A percentile compares a stretch with the other conserved stretches of the same genome.
These are phyloP conservation scores for Phyllosticta citribraziliensis DNA, from an alignment of 2,329 filamentous ascomycete genomes.

Conservation along the genomic window DNA sequence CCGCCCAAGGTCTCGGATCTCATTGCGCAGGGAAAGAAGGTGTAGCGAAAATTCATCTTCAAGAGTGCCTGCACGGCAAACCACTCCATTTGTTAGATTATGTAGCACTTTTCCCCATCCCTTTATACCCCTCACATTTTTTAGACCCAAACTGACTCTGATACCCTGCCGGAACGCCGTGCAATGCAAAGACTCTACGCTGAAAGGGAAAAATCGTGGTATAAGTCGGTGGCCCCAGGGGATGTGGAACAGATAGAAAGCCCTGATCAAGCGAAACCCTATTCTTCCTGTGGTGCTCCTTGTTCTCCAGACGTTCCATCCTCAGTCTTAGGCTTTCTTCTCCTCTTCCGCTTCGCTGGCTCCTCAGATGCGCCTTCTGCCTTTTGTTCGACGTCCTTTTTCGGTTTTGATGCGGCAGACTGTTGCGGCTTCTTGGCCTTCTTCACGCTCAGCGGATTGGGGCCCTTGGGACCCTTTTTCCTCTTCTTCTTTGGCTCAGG, in stretches of 20 bases:
- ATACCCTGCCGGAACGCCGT: constrained; percentile 6
- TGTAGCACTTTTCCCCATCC: neutral
- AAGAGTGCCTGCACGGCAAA: neutral
- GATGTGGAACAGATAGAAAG: constrained; percentile 5
- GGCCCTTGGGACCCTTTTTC: constrained; percentile 55
- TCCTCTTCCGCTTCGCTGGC: constrained; percentile 27
- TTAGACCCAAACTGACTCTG: neutral
- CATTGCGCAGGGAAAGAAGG: constrained; percentile 40
- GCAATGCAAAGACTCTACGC: constrained; percentile 1
- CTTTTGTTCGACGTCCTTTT: constrained; percentile 11
- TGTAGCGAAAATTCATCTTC: constrained; percentile 22
- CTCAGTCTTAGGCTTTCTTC: constrained; percentile 28
- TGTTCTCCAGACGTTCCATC: constrained; percentile 14
- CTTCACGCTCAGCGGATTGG: constrained; percentile 62
- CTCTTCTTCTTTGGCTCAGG: constrained; percentile 39
- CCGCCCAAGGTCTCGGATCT: constrained; percentile 71
- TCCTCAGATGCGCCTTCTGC: constrained; percentile 16
- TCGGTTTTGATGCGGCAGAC: constrained; percentile 4
- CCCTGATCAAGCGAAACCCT: neutral
- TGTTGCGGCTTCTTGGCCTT: constrained; percentile 33
- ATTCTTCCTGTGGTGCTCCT: neutral
- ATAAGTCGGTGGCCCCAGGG: neutral
- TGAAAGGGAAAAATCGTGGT: constrained; percentile 4
- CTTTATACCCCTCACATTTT: neutral
- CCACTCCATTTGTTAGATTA: neutral